Conservation (phyloP, 2,329 filamentous ascomycete genomes). For the Curvularia eragrostidis region DNA sequence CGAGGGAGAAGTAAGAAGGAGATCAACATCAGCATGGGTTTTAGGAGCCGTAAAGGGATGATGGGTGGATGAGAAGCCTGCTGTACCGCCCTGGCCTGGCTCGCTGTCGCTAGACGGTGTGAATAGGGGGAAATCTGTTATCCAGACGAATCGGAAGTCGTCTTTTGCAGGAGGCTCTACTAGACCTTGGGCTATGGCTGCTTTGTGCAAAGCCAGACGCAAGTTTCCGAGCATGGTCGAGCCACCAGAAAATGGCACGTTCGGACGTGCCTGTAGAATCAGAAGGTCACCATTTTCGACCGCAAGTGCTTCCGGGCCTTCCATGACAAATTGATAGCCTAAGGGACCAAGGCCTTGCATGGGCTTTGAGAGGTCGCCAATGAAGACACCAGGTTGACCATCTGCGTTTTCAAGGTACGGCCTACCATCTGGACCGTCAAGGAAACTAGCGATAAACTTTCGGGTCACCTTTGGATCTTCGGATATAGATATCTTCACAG, state of each 20-base stretch:
- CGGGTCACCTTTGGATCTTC: constrained; percentile 61
- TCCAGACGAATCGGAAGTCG: constrained; percentile 78
- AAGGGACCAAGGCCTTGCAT: constrained; percentile 78
- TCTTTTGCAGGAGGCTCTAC: constrained; percentile 56
- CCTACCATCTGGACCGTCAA: constrained; percentile 67
- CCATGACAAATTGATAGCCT: constrained; percentile 73
- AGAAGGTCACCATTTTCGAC: constrained; percentile 75
- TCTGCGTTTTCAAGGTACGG: constrained; percentile 71
- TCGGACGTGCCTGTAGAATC: constrained; percentile 77
- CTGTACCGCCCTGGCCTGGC: constrained; percentile 80
- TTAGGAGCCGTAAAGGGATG: constrained; percentile 95
- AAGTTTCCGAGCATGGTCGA: constrained; percentile 76
- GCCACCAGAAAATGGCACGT: constrained; percentile 71
- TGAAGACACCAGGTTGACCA: constrained; percentile 80
- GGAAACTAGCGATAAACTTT: constrained; percentile 71
- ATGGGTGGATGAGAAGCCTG: constrained; percentile 86
- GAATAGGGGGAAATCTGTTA: constrained; percentile 92
- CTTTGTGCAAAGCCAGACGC: constrained; percentile 71
- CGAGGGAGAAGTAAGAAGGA: constrained; percentile 75
- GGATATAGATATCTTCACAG: constrained; percentile 70
- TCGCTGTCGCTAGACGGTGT: constrained; percentile 69
- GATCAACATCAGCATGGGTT: constrained; percentile 71
- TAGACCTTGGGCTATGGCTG: constrained; percentile 68
- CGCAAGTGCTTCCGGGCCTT: constrained; percentile 59
- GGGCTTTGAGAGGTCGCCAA: constrained; percentile 76